phyloP scores from a whole-genome alignment of 495 filamentous ascomycete species.

The Hyaloscypha finlandica region DNA sequence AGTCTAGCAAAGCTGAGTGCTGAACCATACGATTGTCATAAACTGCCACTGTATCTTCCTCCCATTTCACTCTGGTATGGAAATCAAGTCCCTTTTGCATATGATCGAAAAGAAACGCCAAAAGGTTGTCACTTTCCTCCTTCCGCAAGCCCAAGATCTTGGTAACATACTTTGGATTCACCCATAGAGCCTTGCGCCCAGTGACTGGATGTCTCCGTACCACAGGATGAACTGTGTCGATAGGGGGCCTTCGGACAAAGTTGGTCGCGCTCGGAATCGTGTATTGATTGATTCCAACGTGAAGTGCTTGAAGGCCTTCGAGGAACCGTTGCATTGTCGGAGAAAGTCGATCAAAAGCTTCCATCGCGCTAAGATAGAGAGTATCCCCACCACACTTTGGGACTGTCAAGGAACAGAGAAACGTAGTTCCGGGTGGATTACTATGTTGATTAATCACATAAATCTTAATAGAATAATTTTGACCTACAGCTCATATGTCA shows the following conservation, averaged over 20 bases:
- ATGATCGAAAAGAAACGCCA: slow-evolving; percentile 67
- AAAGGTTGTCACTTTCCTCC: slow-evolving; percentile 63
- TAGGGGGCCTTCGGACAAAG: no score
- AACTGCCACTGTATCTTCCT: slow-evolving; percentile 57
- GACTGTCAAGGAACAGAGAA: slow-evolving; percentile 62
- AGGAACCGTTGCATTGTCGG: slow-evolving; percentile 59
- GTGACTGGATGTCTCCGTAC: slow-evolving; percentile 56
- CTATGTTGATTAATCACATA: no score
- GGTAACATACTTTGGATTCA: slow-evolving; percentile 39
- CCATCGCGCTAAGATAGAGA: slow-evolving; percentile 58
- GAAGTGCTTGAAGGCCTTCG: no score
- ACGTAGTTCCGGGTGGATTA: slow-evolving; percentile 67
- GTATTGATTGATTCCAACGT: no score
- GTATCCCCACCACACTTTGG: slow-evolving; percentile 65
- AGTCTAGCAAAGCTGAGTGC: no score
- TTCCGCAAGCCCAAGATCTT: slow-evolving; percentile 64
- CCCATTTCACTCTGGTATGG: slow-evolving; percentile 61
- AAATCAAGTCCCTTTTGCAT: slow-evolving; percentile 60
- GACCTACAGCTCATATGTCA: no score
- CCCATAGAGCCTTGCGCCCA: slow-evolving; percentile 45
- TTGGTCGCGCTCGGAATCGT: no score
- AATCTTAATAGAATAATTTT: no score
- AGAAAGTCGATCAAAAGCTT: slow-evolving; percentile 58
- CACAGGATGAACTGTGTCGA: no score
- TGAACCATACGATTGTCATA: no score